Evolutionary conservation across 176 grass and related monocot species (phyloP).

Genomic region (Hyparrhenia diplandra): DNA sequence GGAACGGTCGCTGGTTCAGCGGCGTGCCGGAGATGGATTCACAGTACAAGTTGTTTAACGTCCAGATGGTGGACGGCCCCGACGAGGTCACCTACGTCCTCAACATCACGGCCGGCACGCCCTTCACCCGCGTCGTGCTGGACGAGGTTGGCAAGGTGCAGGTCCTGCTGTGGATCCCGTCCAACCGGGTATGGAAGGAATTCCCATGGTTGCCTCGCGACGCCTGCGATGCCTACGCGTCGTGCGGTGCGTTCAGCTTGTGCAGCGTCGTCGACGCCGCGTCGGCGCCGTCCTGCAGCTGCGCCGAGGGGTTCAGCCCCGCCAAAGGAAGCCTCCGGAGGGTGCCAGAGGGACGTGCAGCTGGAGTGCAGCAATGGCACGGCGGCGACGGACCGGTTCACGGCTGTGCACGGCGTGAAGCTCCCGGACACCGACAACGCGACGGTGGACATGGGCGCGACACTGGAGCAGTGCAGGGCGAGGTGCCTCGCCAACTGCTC

Average conservation of each 20-base stretch:
- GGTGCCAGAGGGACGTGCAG: too few relatives aligned
- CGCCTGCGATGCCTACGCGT: conserved; percentile 20
- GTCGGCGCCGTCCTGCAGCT: conserved; percentile 11
- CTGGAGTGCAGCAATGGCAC: neutral
- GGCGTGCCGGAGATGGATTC: conserved; percentile 26
- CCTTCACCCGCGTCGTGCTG: conserved; percentile 14
- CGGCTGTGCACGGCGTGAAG: conserved; percentile 20
- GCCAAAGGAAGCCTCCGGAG: neutral
- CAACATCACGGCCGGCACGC: neutral
- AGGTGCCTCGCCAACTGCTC: conserved; percentile 40
- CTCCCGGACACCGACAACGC: conserved; percentile 23
- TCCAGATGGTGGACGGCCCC: neutral
- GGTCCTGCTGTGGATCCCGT: neutral
- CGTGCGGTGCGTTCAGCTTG: conserved; percentile 26
- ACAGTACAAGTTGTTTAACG: neutral
- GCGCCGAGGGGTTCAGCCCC: conserved; percentile 35
- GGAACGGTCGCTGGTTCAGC: conserved; percentile 33
- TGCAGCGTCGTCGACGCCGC: conserved; percentile 9
- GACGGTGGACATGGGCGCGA: neutral
- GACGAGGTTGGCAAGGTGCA: neutral
- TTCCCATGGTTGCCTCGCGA: neutral
- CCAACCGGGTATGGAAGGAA: neutral
- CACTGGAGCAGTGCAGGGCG: conserved; percentile 20
- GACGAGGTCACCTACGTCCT: conserved; percentile 16
- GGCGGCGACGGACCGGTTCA: conserved; percentile 2